Conservation (phyloP, 345 rosid genomes). For the Raphanus sativus region DNA sequence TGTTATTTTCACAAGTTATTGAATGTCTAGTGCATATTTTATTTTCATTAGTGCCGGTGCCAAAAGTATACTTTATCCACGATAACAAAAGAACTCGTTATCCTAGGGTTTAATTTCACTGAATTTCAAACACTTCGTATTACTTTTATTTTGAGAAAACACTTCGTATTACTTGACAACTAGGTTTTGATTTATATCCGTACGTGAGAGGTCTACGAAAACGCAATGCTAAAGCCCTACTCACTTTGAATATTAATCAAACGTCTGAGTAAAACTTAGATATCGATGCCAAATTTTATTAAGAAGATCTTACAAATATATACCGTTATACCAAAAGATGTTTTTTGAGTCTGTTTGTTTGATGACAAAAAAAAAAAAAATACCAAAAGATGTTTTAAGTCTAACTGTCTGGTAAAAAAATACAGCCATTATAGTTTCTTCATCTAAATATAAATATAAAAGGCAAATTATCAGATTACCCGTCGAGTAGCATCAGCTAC, state of each 20-base stretch:
- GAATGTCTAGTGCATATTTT: not conserved
- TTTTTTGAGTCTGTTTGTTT: too few species aligned
- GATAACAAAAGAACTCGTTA: not conserved
- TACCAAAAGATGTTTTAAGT: not conserved
- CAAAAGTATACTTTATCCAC: not conserved
- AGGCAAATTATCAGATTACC: not conserved
- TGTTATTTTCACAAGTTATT: not conserved
- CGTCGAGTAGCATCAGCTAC: not conserved
- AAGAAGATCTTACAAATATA: not conserved
- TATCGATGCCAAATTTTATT: not conserved
- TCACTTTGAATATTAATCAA: not conserved
- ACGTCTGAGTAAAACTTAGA: not conserved
- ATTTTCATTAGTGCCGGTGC: not conserved
- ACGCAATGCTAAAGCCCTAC: not conserved
- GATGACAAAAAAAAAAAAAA: not conserved
- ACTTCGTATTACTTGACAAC: not conserved
- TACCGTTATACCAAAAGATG: not conserved
- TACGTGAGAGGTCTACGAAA: not conserved
- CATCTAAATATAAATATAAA: not conserved
- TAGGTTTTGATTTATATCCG: not conserved
- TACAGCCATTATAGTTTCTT: not conserved
- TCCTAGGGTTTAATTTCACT: not conserved
- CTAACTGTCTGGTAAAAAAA: not conserved
- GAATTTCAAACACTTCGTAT: not conserved
- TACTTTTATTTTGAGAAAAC: not conserved